Evolutionary conservation across 805 yeast species (phyloP).

Genomic region (Candida hungchunana): DNA sequence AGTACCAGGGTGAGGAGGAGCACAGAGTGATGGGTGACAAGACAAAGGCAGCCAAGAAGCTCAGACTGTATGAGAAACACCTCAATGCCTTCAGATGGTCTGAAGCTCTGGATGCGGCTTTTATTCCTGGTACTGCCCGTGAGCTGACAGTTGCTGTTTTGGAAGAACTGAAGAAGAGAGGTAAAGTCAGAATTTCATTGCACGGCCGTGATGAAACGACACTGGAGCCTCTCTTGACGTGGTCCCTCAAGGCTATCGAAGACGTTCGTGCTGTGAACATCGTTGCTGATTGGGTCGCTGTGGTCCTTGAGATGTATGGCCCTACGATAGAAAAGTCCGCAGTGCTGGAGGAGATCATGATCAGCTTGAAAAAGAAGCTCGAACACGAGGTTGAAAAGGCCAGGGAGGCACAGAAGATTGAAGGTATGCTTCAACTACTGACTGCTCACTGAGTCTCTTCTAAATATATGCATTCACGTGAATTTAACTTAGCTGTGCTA

Average conservation of each 20-base stretch:
- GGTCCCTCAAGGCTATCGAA: constrained; percentile 73
- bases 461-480: not conserved
- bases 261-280: constrained; percentile 64
- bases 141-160: constrained; percentile 80
- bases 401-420: constrained; percentile 81
- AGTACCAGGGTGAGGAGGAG: constrained; percentile 87
- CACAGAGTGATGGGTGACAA: constrained; percentile 63
- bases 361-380: constrained; percentile 56
- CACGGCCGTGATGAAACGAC: constrained; percentile 80
- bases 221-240: constrained; percentile 78
- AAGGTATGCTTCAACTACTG: constrained; percentile 89
- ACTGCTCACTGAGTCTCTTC: constrained; percentile 37
- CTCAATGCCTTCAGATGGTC: constrained; percentile 87
- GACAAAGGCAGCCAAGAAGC: constrained; percentile 50
- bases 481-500: not conserved
- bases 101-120: constrained; percentile 88
- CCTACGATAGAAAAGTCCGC: constrained; percentile 69
- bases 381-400: constrained; percentile 71
- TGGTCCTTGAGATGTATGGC: constrained; percentile 71
- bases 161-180: constrained; percentile 82
- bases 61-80: constrained; percentile 78
- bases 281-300: constrained; percentile 71
- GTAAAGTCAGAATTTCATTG: constrained; percentile 80
- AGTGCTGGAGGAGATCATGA: constrained; percentile 68
- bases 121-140: constrained; percentile 69